Evolutionary conservation across 495 filamentous ascomycete species (phyloP), one percentile per base, ranked within the genome.

Genomic region (Cercophora newfieldiana): DNA sequence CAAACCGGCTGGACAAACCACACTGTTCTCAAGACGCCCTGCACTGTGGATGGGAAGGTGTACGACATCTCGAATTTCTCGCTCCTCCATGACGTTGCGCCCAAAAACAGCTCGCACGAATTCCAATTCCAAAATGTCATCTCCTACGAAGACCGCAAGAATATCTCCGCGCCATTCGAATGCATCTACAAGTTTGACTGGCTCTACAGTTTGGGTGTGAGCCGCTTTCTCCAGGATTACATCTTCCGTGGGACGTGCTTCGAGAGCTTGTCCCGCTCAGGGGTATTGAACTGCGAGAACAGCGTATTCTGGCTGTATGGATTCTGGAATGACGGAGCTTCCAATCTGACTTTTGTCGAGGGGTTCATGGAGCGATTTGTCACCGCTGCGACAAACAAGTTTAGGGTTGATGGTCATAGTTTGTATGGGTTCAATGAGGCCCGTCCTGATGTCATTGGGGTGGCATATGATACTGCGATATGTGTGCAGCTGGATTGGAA

Each of bases 291-390:
- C 55, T 59, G 55, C n/a, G 3, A 2, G 16, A 25, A 59, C n/a
- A 12, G 3, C 59, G 48, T 66, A 0, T 31, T 69, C 6, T 64
- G 65, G 63, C 59, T 66, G 59, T 66, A 69, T 54, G 67, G 53
- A 6, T 66, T 62, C 47, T 64, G 67, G 8, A 55, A 58, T 19
- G 63, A 59, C n/a, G 55, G 55, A n/a, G 14, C 2, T 18, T 7
- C 55, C 26, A 33, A 30, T 25, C 3, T 24, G 28, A 30, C 14
- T 2, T 59, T 2, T 2, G 21, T 59, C 8, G 28, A 21, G 29
- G 14, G 55, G 16, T 7, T 33, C 8, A n/a, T 59, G 26, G 55
- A 59, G 3, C 10, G 29, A 14, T 25, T 59, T 25, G 55, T 14
- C 14, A 18, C 12, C 2, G 55, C 55, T 2, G 55, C 55, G 26